phyloP scores from a whole-genome alignment of 805 yeast genomes.

The Ogataea saltuana region DNA sequence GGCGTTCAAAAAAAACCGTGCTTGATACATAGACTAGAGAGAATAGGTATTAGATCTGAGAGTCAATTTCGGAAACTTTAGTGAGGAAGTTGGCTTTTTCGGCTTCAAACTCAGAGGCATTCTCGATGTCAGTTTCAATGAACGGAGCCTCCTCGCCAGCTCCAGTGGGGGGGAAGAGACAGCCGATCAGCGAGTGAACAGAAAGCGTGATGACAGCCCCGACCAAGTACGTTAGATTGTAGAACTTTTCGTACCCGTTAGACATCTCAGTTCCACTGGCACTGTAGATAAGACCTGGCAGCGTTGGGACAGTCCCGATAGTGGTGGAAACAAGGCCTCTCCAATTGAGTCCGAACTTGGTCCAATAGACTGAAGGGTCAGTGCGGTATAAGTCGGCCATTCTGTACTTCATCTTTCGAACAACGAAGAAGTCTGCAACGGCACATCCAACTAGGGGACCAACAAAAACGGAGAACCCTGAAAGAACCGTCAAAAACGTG shows the following conservation, averaged over 20 bases:
- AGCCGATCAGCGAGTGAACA: constrained; percentile 11
- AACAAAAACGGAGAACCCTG: constrained; percentile 74
- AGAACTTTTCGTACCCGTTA: constrained; percentile 14
- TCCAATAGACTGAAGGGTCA: constrained; percentile 19
- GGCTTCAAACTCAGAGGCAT: not conserved
- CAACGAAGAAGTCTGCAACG: constrained; percentile 27
- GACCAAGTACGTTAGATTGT: constrained; percentile 19
- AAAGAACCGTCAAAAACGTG: constrained; percentile 62
- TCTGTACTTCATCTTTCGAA: constrained; percentile 36
- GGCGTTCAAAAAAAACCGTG: constrained; percentile 10
- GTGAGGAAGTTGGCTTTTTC: constrained; percentile 10
- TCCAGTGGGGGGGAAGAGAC: constrained; percentile 15
- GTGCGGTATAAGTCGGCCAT: constrained; percentile 26
- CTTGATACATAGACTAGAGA: too few relatives aligned
- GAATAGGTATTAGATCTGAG: not conserved
- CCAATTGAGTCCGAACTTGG: constrained; percentile 22
- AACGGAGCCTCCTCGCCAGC: constrained; percentile 15
- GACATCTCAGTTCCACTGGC: constrained; percentile 18
- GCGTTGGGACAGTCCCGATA: constrained; percentile 19
- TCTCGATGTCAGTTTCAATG: constrained; percentile 3
- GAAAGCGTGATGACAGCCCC: constrained; percentile 13
- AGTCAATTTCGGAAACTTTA: constrained; percentile 9
- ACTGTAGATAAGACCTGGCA: constrained; percentile 22
- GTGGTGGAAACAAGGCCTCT: constrained; percentile 17
- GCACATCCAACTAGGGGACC: constrained; percentile 27